Evolutionary conservation across 768 basidiomycete genomes (phyloP).

Genomic region (Naganishia onofrii): DNA sequence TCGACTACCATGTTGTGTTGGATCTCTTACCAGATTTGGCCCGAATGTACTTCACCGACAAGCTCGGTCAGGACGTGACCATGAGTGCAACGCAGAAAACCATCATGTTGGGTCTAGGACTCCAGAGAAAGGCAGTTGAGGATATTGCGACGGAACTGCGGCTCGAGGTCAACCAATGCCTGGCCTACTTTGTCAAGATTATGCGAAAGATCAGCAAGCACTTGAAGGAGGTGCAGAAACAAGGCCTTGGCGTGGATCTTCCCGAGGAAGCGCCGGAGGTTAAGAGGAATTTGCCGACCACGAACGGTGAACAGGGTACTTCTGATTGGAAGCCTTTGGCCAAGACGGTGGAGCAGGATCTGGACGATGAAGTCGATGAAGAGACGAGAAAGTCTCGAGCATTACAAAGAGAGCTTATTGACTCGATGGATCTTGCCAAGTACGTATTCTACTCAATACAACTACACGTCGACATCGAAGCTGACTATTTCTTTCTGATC

Average conservation of each 20-base stretch:
- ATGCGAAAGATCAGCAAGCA: conserved; percentile 76
- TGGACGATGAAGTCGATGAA: conserved; percentile 72
- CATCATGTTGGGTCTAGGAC: conserved; percentile 80
- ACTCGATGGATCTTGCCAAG: conserved; percentile 81
- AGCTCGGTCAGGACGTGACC: conserved; percentile 61
- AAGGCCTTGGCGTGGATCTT: conserved; percentile 65
- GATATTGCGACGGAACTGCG: conserved; percentile 82
- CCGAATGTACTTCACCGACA: conserved; percentile 74
- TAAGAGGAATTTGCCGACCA: conserved; percentile 27
- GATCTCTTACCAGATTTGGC: conserved; percentile 82
- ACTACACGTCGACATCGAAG: not conserved
- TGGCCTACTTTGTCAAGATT: conserved; percentile 88
- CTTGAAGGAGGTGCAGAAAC: conserved; percentile 74
- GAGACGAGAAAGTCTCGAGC: conserved; percentile 56
- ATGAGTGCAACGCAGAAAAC: conserved; percentile 87
- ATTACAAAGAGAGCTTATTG: conserved; percentile 79
- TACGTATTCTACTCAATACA: conserved; percentile 57
- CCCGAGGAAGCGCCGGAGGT: conserved; percentile 46
- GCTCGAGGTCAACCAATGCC: conserved; percentile 76
- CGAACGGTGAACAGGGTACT: conserved; percentile 33
- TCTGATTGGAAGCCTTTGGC: conserved; percentile 57
- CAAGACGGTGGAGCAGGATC: conserved; percentile 62
- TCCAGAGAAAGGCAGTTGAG: conserved; percentile 85
- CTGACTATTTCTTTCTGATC: not conserved
- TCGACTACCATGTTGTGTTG: conserved; percentile 93